Evolutionary conservation across 305 asterid species (phyloP).

Genomic region (Vinca major): DNA sequence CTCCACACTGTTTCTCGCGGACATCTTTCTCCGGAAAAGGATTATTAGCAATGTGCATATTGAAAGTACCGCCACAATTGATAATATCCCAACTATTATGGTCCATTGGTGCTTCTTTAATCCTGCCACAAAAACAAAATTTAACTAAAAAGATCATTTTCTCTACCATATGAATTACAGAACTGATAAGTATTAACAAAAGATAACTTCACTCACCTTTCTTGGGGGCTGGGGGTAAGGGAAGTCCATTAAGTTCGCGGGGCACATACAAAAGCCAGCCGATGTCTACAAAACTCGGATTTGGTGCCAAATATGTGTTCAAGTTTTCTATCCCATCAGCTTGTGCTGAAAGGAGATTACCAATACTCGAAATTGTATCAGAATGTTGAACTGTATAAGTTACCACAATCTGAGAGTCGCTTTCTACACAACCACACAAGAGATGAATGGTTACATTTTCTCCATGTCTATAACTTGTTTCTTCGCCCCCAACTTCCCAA

Average conservation of each 20-base stretch:
- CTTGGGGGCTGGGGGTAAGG: constrained; percentile 3
- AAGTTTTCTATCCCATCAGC: constrained; percentile 29
- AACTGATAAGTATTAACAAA: no score
- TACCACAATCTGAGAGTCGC: constrained; percentile 43
- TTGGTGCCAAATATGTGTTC: constrained; percentile 35
- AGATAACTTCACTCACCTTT: constrained; percentile 26
- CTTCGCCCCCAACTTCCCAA: constrained; percentile 40
- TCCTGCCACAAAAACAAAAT: constrained; percentile 3
- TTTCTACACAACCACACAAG: constrained; percentile 58
- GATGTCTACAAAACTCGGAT: constrained; percentile 34
- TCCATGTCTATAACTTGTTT: constrained; percentile 17
- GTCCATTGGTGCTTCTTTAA: constrained; percentile 30
- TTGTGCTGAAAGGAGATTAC: constrained; percentile 35
- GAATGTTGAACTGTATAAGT: constrained; percentile 48
- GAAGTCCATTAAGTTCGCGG: constrained; percentile 41
- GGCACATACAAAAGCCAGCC: constrained; percentile 80
- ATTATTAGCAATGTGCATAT: constrained; percentile 38
- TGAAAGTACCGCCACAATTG: constrained; percentile 43
- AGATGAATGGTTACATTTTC: constrained; percentile 36
- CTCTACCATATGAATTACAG: no score
- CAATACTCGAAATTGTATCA: constrained; percentile 51
- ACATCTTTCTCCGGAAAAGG: constrained; percentile 33
- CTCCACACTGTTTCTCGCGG: constrained; percentile 21
- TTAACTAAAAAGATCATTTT: no score
- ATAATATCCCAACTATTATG: constrained; percentile 36